Evolutionary conservation across 805 yeast genomes (phyloP), one percentile per base, ranked within the genome.

Genomic region (Candida cerambycidarum): DNA sequence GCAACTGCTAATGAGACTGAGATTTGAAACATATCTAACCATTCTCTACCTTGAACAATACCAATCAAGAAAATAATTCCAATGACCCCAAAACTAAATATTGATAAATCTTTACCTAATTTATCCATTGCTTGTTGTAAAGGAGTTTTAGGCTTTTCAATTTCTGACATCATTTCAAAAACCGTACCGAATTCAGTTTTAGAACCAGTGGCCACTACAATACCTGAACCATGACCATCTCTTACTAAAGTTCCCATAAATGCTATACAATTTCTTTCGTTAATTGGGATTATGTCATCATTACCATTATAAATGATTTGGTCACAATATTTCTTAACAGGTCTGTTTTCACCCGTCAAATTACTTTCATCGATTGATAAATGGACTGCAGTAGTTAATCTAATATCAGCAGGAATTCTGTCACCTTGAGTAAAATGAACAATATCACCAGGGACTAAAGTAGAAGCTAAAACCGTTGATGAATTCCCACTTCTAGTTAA

Each of bases 1-100:
- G 99, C 99, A 14, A 93, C 99, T 2, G 99, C 99, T 48, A 93
- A 73, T 1, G 97, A 89, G 8, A 93, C 99, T 1, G 97, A 88
- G 45, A 93, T 89, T 63, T 92, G 97, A 67, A 93, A 92, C 97
- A 95, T 93, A 50, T 93, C 98, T 44, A 93, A 75, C 97, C 97
- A 90, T 8, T 86, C 77, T 48, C 95, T 84, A 38, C 99, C 98
- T 68, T 93, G 96, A 37, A 88, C 45, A 15, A 93, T 75, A 45
- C 99, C 99, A 52, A 93, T 75, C 16, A 93, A 58, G 55, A 97
- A 92, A 58, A 93, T 93, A n/a, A 85, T 61, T 37, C 96, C 97
- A 63, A 93, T 93, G 24, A 92, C 84, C 18, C 74, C 80, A 67
- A 93, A 93, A 65, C 95, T 83, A 56, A 87, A 80, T 23, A 84